phyloP scores from a whole-genome alignment of 2,329 filamentous ascomycete genomes.

The Penicillium expansum region DNA sequence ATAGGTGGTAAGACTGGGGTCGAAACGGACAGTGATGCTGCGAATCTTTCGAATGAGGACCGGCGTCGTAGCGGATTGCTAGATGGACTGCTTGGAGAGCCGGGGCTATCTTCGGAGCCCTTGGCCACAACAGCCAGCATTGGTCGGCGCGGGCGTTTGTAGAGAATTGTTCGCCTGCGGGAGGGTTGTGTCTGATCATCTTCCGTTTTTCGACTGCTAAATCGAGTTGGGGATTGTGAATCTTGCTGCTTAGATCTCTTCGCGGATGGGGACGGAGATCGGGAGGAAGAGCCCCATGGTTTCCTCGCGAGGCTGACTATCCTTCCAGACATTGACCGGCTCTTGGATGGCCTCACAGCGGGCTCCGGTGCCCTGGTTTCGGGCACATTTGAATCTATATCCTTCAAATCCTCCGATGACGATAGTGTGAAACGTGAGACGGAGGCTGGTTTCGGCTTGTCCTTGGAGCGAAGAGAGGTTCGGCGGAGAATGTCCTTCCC shows the following conservation, averaged over 20 bases:
- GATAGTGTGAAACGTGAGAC: constrained; percentile 40
- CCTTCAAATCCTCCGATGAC: constrained; percentile 35
- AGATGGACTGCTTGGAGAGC: constrained; percentile 40
- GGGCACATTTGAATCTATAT: constrained; percentile 24
- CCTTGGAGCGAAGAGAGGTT: constrained; percentile 40
- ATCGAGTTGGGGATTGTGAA: constrained; percentile 22
- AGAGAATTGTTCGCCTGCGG: constrained; percentile 33
- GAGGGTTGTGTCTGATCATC: constrained; percentile 25
- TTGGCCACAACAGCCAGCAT: constrained; percentile 41
- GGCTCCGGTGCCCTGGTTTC: constrained; percentile 32
- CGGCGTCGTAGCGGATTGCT: constrained; percentile 41
- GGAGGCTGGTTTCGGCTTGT: constrained; percentile 27
- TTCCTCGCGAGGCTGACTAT: constrained; percentile 52
- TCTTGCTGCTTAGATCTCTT: constrained; percentile 35
- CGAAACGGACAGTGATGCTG: constrained; percentile 42
- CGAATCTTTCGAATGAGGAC: constrained; percentile 49
- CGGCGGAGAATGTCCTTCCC: constrained; percentile 44
- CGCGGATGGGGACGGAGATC: constrained; percentile 47
- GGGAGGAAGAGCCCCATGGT: constrained; percentile 49
- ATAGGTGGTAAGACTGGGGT: constrained; percentile 49
- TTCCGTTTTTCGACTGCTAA: constrained; percentile 15
- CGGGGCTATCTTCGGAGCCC: constrained; percentile 34
- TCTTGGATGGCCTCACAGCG: constrained; percentile 39
- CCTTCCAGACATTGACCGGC: constrained; percentile 50
- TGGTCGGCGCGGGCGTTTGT: constrained; percentile 41